Base-by-base conservation (phyloP, 139 green algal species). In the Picochlorum sp. region DNA sequence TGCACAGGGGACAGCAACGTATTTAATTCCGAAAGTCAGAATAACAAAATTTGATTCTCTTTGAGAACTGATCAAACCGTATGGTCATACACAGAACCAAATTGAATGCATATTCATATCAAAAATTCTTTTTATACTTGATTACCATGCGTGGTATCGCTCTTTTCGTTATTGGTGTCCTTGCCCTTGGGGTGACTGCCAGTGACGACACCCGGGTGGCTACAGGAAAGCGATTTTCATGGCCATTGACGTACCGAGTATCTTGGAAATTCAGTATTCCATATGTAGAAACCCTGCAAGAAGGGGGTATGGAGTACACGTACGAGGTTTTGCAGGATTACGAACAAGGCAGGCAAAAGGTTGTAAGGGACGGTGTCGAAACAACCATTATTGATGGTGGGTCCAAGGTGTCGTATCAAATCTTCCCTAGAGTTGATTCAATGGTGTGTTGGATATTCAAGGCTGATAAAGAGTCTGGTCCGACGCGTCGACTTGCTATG, bases 281-380 rank as follows among this genome's bases (percentile, higher is more conserved):
- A 6, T 76, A 76, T 23, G 44, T 76, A 0, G 20, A 44, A 2
- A 57, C 66, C 30, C 68, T 69, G 28, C 63, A 76, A 60, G 62
- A 72, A 56, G 20, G 20, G 3, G 45, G 45, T 1, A 31, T 76
- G 20, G 57, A 41, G 47, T 54, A 78, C 31, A 37, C 24, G 37
- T 77, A 73, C 38, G 10, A 73, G 11, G 77, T 44, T 4, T 80
- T 54, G 31, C 77, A 76, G n/a, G 77, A 83, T 44, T 64, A 56
- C 1, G 28, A 64, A 34, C 37, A 74, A 47, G 70, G 65, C 21
- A 57, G 49, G 1, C 77, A 84, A 49, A 70, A 67, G 15, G 38
- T 82, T 38, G 57, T 71, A 8, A 57, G 67, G 15, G 61, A 84
- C 24, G 72, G 67, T 16, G 59, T 83, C 37, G 77, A 84, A 56